Evolutionary conservation across 73 alveolate species (phyloP).

Genomic region (Halteria grandinella): DNA sequence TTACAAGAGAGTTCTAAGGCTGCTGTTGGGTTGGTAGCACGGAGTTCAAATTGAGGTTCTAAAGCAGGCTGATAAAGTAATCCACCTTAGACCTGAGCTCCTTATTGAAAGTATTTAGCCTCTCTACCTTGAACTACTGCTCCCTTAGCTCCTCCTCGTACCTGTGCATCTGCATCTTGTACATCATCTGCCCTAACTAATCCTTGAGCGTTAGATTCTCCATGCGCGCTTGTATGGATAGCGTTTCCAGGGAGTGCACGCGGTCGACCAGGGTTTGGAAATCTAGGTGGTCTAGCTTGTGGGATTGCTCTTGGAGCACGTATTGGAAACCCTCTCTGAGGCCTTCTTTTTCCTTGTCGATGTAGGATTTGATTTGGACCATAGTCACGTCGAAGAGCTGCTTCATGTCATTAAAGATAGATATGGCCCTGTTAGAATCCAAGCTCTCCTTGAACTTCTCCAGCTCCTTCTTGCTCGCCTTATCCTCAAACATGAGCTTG

Average conservation of each 20-base stretch:
- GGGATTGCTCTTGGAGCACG: constrained; percentile 11
- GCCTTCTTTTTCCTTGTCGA: constrained; percentile 26
- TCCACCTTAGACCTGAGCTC: constrained; percentile 33
- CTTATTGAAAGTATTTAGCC: not conserved
- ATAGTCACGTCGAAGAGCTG: constrained; percentile 40
- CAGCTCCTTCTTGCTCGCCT: constrained; percentile 18
- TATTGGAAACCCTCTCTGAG: constrained; percentile 49
- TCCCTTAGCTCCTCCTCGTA: constrained; percentile 8
- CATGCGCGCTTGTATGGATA: not conserved
- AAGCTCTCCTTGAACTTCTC: constrained; percentile 16
- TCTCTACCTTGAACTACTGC: constrained; percentile 10
- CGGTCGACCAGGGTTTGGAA: not conserved
- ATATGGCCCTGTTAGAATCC: constrained; percentile 24
- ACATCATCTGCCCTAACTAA: not conserved
- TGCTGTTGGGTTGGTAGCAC: too few species aligned
- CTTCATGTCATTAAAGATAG: constrained; percentile 55
- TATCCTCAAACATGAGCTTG: constrained; percentile 10
- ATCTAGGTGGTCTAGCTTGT: constrained; percentile 33
- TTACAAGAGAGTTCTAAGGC: too few species aligned
- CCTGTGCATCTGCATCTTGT: not conserved
- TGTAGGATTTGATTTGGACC: not conserved
- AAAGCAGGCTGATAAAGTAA: constrained; percentile 17
- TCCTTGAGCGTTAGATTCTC: constrained; percentile 25
- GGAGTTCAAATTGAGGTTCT: too few species aligned
- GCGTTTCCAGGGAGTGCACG: constrained; percentile 6